A percentile compares a stretch with the other conserved stretches of the same genome.
These are phyloP conservation scores for Cladosporium sp. DNA, from an alignment of 2,329 filamentous ascomycete species.

Conservation along the genomic window DNA sequence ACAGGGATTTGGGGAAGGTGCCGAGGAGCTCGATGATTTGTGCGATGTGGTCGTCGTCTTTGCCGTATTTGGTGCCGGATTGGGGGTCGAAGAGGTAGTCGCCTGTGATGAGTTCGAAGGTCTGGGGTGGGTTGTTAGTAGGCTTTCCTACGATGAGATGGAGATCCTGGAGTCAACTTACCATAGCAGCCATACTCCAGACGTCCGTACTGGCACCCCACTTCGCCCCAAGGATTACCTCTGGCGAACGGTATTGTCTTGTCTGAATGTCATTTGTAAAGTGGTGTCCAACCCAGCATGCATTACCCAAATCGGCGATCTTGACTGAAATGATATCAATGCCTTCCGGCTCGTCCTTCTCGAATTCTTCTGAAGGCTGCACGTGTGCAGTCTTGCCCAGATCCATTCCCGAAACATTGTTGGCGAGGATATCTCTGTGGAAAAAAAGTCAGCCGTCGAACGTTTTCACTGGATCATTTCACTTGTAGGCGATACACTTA, in stretches of 20 bases:
- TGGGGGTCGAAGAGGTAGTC: conserved; percentile 98
- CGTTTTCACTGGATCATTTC: background rate
- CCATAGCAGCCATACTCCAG: conserved; percentile 99
- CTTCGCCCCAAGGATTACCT: conserved; percentile 93
- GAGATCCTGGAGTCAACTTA: conserved; percentile 43
- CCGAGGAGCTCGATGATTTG: conserved; percentile 97
- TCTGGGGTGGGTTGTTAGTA: conserved; percentile 48
- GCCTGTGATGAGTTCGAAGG: conserved; percentile 95
- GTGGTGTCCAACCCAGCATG: conserved; percentile 97
- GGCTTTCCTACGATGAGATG: background rate
- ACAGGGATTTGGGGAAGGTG: conserved; percentile 86
- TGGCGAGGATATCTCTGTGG: conserved; percentile 69
- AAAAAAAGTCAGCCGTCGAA: conserved; percentile 23
- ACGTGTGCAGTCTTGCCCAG: conserved; percentile 67
- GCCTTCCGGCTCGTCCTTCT: conserved; percentile 43
- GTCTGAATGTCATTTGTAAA: conserved; percentile 99
- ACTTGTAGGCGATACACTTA: conserved; percentile 48
- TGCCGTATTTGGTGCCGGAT: conserved; percentile 97
- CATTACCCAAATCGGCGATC: conserved; percentile 96
- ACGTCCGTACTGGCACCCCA: conserved; percentile 99
- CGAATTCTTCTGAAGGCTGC: conserved; percentile 49
- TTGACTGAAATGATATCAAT: conserved; percentile 92
- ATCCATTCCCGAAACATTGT: conserved; percentile 91
- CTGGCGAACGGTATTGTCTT: conserved; percentile 91
- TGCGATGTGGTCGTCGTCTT: conserved; percentile 98